Base-by-base conservation (phyloP, 2,329 filamentous ascomycete species). In the Penicillium carneum region DNA sequence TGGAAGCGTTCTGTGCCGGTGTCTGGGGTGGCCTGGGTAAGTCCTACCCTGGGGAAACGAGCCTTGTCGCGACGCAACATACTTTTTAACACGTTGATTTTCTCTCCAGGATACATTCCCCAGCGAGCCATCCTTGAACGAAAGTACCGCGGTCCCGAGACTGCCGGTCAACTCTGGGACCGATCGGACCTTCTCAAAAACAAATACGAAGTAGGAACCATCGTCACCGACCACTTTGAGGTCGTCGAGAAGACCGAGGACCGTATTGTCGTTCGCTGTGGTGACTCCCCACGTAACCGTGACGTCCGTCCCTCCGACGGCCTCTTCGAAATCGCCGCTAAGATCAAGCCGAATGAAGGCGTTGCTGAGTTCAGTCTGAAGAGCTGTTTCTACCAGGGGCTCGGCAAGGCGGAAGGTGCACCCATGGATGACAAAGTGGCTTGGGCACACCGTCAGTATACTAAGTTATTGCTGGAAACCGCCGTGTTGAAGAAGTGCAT, bases 201-300 rank as follows among this genome's bases (percentile, higher is more conserved):
- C 59, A 81, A 67, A 10, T 91, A 91, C 71, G 83, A 87, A 20
- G 80, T 83, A 41, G 88, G 88, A 36, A 89, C 88, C 0, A 72
- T 81, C 42, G 84, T 91, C 59, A 89, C 86, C 3, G 88, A 91
- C 72, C 89, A 91, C 74, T 91, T 91, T 71, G 87, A 91, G 73
- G 88, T 91, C 0, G 79, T 91, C 0, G 84, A 87, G 55, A 88
- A 88, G 76, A 87, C 84, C 0, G 79, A 84, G 0, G 82, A 81
- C 7, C 79, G 82, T 11, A 88, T 91, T 61, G 82, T 87, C 0
- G 82, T 91, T 23, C 85, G 89, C 23, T 89, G 86, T 66, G 89
- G 89, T 16, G 89, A 88, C 63, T 86, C 85, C 1, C 89, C 89
- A 0, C 80, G 86, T 23, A 84, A 84, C 46, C 79, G 78, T 46